phyloP scores from a whole-genome alignment of 2,329 filamentous ascomycete species.

The Aphanocladium album region DNA sequence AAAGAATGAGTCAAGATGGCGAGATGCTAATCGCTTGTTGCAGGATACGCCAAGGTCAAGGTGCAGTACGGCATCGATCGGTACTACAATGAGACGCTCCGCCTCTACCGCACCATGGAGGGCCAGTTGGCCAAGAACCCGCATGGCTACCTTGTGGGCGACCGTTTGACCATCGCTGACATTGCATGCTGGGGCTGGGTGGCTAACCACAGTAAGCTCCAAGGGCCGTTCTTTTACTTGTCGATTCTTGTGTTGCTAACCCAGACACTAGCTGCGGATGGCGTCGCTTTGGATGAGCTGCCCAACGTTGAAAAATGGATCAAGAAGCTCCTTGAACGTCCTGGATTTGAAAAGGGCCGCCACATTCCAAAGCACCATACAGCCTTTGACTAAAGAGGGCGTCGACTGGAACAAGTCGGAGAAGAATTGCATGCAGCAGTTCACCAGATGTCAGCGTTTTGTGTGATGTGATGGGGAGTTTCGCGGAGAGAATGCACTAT shows the following conservation, averaged over 20 bases:
- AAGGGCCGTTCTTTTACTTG: not conserved
- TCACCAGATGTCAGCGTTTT: too few species aligned
- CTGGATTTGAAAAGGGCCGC: constrained; percentile 72
- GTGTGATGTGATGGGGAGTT: too few species aligned
- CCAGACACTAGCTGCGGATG: constrained; percentile 29
- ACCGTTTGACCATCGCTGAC: constrained; percentile 69
- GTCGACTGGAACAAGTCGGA: too few species aligned
- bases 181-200: constrained; percentile 80
- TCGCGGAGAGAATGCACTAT: too few species aligned
- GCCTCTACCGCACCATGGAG: constrained; percentile 74
- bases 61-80: constrained; percentile 78
- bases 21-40: not conserved
- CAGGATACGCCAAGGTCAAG: constrained; percentile 70
- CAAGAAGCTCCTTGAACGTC: constrained; percentile 60
- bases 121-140: constrained; percentile 56
- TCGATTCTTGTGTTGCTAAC: not conserved
- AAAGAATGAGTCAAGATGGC: not conserved
- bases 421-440: too few species aligned
- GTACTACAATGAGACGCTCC: constrained; percentile 77
- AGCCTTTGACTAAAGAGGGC: constrained; percentile 39
- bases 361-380: constrained; percentile 65
- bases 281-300: constrained; percentile 64
- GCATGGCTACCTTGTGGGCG: constrained; percentile 59
- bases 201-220: constrained; percentile 39
- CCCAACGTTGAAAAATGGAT: constrained; percentile 74